Evolutionary conservation across 108 stramenopile species (phyloP).

Genomic region (Hondaea fermentalgiana): DNA sequence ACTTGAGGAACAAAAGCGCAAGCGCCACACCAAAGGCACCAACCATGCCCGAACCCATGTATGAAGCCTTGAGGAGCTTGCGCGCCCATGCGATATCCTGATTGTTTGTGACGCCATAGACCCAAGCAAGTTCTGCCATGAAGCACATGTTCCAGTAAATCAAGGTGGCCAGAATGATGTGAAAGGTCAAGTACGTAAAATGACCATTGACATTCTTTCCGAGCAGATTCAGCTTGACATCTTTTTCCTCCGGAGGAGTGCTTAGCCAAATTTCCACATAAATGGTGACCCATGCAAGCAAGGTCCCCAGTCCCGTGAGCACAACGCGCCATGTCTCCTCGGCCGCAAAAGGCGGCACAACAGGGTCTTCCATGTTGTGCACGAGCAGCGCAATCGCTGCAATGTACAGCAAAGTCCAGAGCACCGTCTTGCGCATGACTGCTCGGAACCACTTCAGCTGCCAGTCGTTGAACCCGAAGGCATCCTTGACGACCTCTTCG

Average conservation of each 20-base stretch:
- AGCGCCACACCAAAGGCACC: not conserved
- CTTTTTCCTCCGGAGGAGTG: not conserved
- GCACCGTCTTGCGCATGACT: not conserved
- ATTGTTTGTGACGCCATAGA: not conserved
- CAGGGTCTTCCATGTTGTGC: not conserved
- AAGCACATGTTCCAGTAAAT: not conserved
- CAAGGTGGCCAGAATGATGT: not conserved
- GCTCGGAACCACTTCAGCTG: not conserved
- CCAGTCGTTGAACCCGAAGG: not conserved
- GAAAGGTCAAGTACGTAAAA: not conserved
- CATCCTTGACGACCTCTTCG: slow-evolving; percentile 1
- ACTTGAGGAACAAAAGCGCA: not conserved
- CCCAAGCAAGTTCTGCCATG: not conserved
- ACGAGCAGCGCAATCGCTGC: not conserved
- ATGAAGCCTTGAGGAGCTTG: not conserved
- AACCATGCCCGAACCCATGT: not conserved
- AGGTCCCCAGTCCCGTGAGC: not conserved
- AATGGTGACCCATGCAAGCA: not conserved
- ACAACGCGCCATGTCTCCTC: not conserved
- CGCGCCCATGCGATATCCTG: not conserved
- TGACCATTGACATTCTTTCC: not conserved
- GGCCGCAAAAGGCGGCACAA: not conserved
- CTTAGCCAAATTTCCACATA: not conserved
- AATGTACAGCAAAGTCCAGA: not conserved
- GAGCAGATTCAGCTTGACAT: not conserved